Evolutionary conservation across 495 filamentous ascomycete genomes (phyloP).

Genomic region (Penicillium robsamsonii): DNA sequence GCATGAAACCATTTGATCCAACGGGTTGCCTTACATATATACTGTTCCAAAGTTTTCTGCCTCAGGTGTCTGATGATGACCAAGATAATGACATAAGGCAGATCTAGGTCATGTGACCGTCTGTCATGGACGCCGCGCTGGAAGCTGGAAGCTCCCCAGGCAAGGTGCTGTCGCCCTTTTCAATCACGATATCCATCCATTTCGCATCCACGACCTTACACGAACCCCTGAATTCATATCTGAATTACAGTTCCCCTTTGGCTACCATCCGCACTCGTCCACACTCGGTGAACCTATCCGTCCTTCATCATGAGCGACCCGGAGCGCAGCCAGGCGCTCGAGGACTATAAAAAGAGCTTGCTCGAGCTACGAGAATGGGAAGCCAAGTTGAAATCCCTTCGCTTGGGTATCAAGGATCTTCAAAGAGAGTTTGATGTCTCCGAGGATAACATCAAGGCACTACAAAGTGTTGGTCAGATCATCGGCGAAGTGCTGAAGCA

Average conservation of each 20-base stretch:
- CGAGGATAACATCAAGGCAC: constrained; percentile 98
- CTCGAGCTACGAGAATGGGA: constrained; percentile 98
- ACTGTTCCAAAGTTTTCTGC: not conserved
- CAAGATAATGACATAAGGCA: constrained; percentile 26
- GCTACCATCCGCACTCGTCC: constrained; percentile 6
- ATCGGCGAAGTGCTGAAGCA: constrained; percentile 99
- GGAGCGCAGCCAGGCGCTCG: constrained; percentile 79
- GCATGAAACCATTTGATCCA: not conserved
- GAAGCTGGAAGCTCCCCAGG: constrained; percentile 31
- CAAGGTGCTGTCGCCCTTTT: constrained; percentile 12
- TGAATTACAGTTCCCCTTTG: not conserved
- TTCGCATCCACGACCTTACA: constrained; percentile 10
- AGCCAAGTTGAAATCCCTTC: constrained; percentile 87
- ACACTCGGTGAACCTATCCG: constrained; percentile 6
- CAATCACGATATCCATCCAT: constrained; percentile 19
- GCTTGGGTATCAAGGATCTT: constrained; percentile 90
- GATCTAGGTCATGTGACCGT: constrained; percentile 31
- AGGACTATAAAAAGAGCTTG: constrained; percentile 88
- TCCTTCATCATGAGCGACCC: constrained; percentile 50
- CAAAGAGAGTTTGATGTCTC: constrained; percentile 95
- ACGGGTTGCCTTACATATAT: constrained; percentile 2
- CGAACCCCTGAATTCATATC: constrained; percentile 10
- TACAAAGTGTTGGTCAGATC: constrained; percentile 99
- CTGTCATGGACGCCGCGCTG: constrained; percentile 28
- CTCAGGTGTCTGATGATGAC: constrained; percentile 5